Evolutionary conservation across 768 basidiomycete species (phyloP).

Genomic region (Boletellus ananiceps): DNA sequence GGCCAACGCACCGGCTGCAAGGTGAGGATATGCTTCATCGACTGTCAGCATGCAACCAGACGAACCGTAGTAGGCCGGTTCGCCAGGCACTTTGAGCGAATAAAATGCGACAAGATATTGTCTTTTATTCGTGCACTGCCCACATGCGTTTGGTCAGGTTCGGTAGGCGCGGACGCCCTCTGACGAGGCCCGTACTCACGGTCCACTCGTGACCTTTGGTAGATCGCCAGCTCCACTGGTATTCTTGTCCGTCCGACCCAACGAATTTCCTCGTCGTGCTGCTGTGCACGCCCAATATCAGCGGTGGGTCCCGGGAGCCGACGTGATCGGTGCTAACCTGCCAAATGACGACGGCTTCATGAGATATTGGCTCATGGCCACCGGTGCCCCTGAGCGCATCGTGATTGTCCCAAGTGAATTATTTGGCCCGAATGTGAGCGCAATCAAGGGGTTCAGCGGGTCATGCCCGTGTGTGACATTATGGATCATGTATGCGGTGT

Average conservation of each 20-base stretch:
- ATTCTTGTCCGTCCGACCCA: slow-evolving; percentile 57
- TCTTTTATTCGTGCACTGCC: slow-evolving; percentile 51
- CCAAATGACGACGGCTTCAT: slow-evolving; percentile 34
- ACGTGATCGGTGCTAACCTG: slow-evolving; percentile 35
- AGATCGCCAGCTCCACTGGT: slow-evolving; percentile 52
- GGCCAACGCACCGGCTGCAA: slow-evolving; percentile 48
- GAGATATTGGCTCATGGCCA: slow-evolving; percentile 54
- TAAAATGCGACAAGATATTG: slow-evolving; percentile 58
- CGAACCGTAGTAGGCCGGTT: slow-evolving; percentile 49
- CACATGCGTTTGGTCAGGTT: slow-evolving; percentile 1
- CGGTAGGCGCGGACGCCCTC: no score
- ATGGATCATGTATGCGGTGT: slow-evolving; percentile 51
- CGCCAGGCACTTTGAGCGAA: slow-evolving; percentile 49
- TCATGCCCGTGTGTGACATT: slow-evolving; percentile 31
- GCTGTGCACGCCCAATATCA: slow-evolving; percentile 27
- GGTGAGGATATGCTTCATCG: slow-evolving; percentile 53
- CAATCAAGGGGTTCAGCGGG: slow-evolving; percentile 38
- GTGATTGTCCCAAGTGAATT: slow-evolving; percentile 51
- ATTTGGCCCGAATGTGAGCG: slow-evolving; percentile 48
- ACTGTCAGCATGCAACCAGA: slow-evolving; percentile 62
- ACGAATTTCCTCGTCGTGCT: slow-evolving; percentile 47
- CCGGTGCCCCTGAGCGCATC: slow-evolving; percentile 33
- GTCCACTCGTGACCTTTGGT: slow-evolving; percentile 59
- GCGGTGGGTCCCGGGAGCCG: background rate
- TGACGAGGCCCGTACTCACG: slow-evolving; percentile 35